phyloP scores from a whole-genome alignment of 2,329 filamentous ascomycete genomes.

The Sclerotinia spermophila region DNA sequence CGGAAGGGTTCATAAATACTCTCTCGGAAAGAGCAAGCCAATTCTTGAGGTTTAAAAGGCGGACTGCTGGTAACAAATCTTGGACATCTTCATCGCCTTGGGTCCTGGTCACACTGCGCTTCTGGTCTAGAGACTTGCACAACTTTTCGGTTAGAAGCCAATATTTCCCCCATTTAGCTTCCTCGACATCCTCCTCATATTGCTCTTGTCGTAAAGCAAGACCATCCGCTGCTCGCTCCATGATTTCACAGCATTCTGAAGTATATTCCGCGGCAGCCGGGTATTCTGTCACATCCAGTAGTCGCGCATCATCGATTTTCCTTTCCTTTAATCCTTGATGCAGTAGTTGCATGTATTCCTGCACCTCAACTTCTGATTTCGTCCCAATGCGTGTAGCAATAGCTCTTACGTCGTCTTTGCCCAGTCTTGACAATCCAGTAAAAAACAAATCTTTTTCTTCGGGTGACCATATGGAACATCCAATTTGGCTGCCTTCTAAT shows the following conservation, averaged over 20 bases:
- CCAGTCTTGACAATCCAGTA: conserved; percentile 58
- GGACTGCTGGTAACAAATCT: conserved; percentile 46
- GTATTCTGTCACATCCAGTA: conserved; percentile 52
- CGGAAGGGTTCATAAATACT: conserved; percentile 71
- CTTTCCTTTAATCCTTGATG: conserved; percentile 42
- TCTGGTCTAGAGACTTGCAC: conserved; percentile 25
- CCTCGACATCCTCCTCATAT: conserved; percentile 58
- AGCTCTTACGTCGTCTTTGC: conserved; percentile 56
- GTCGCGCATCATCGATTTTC: conserved; percentile 24
- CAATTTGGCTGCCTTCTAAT: conserved; percentile 56
- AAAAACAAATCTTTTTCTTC: conserved; percentile 71
- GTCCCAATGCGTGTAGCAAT: conserved; percentile 62
- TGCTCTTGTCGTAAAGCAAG: conserved; percentile 62
- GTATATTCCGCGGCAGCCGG: conserved; percentile 72
- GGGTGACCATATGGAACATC: conserved; percentile 65
- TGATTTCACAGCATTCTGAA: conserved; percentile 56
- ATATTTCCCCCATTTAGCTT: conserved; percentile 53
- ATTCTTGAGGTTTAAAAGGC: conserved; percentile 54
- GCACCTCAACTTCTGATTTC: conserved; percentile 73
- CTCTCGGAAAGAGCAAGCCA: conserved; percentile 63
- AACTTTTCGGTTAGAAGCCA: conserved; percentile 59
- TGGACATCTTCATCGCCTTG: conserved; percentile 31
- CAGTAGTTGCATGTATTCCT: conserved; percentile 64
- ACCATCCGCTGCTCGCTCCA: conserved; percentile 67
- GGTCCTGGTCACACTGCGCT: conserved; percentile 18